phyloP scores from a whole-genome alignment of 164 flowering plant species.

The Nymphaea colorata region DNA sequence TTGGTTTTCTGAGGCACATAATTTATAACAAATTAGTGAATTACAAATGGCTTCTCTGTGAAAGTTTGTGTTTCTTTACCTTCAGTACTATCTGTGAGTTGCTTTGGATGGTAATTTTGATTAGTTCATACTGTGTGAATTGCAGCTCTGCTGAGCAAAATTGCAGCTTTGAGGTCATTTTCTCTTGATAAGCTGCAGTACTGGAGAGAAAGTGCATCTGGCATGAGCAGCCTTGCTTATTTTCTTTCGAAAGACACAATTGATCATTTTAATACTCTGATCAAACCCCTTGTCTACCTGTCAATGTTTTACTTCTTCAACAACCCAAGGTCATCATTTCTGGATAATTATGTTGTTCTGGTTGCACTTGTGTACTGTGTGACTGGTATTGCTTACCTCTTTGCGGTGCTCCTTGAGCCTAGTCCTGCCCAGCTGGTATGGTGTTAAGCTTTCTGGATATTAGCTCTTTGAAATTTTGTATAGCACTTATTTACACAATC shows the following conservation, averaged over 20 bases:
- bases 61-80: too few species aligned
- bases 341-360: constrained; percentile 62
- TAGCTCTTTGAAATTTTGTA: not conserved
- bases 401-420: constrained; percentile 71
- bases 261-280: constrained; percentile 73
- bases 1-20: too few species aligned
- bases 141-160: constrained; percentile 81
- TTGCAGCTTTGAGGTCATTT: constrained; percentile 87
- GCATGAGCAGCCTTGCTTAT: constrained; percentile 86
- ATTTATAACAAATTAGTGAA: too few species aligned
- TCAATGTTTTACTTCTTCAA: constrained; percentile 98
- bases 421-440: constrained; percentile 89
- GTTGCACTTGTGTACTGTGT: constrained; percentile 88
- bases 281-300: constrained; percentile 88
- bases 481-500: not conserved
- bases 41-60: too few species aligned
- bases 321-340: constrained; percentile 81
- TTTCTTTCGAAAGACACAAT: constrained; percentile 81
- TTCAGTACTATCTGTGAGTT: too few species aligned
- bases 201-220: constrained; percentile 85
- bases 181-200: constrained; percentile 75
- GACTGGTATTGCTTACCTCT: constrained; percentile 82
- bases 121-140: constrained; percentile 2
- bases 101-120: not conserved
- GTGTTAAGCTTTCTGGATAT: not conserved